These are phyloP conservation scores for Trematosphaeria pertusa DNA, from an alignment of 2,329 filamentous ascomycete species.

Conservation along the genomic window DNA sequence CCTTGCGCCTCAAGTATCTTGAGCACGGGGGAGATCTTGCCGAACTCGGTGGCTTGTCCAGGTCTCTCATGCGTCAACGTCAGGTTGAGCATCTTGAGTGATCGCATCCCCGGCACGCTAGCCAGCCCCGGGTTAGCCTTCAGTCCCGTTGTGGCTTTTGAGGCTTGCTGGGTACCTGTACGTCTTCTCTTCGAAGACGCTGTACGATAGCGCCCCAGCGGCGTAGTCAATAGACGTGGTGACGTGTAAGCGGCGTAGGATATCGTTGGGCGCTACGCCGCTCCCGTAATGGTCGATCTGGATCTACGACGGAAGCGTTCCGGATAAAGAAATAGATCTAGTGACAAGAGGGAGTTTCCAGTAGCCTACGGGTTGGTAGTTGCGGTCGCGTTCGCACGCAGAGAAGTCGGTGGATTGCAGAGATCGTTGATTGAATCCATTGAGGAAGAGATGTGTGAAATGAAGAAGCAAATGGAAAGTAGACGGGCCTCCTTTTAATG, in stretches of 20 bases:
- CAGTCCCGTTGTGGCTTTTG: too few relatives aligned
- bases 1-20: not conserved
- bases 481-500: too few relatives aligned
- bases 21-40: not conserved
- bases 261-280: slow-evolving; percentile 6
- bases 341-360: too few relatives aligned
- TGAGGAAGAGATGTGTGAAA: too few relatives aligned
- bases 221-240: not conserved
- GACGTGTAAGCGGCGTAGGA: slow-evolving; percentile 5
- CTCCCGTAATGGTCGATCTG: slow-evolving; percentile 11
- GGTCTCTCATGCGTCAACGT: not conserved
- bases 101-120: not conserved
- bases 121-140: not conserved
- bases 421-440: too few relatives aligned
- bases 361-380: too few relatives aligned
- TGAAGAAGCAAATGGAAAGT: too few relatives aligned
- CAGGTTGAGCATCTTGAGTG: not conserved
- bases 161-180: not conserved
- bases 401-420: too few relatives aligned
- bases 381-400: too few relatives aligned
- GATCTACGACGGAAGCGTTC: too few relatives aligned
- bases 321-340: too few relatives aligned
- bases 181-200: not conserved
- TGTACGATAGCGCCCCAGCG: not conserved
- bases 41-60: not conserved